These are phyloP conservation scores for Nemania sp. DNA, from an alignment of 2,329 filamentous ascomycete genomes.

Conservation along the genomic window DNA sequence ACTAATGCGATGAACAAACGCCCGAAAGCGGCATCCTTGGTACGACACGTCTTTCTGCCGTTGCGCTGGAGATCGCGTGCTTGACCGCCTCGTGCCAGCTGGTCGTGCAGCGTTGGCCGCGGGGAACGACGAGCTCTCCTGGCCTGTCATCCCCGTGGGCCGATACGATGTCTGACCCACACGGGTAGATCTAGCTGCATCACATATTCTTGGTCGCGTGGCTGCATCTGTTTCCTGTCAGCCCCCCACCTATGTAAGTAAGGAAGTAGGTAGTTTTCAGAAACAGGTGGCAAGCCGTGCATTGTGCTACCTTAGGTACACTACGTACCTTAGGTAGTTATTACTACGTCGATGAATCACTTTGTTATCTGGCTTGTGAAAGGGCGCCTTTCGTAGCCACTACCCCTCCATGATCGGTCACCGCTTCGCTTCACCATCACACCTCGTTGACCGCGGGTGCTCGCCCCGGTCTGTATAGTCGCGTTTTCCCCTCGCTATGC, in stretches of 20 bases:
- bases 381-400: background rate
- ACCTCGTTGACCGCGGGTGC: slow-evolving; percentile 13
- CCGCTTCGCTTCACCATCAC: slow-evolving; percentile 24
- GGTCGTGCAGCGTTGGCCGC: slow-evolving; percentile 31
- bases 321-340: too few species aligned
- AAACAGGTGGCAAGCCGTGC: background rate
- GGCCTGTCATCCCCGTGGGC: slow-evolving; percentile 23
- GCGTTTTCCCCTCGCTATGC: slow-evolving; percentile 5
- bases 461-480: slow-evolving; percentile 9
- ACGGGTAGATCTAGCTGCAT: slow-evolving; percentile 29
- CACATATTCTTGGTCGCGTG: slow-evolving; percentile 24
- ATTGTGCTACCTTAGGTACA: background rate
- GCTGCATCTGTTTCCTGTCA: slow-evolving; percentile 21
- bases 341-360: background rate
- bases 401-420: slow-evolving; percentile 19
- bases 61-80: slow-evolving; percentile 17
- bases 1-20: slow-evolving; percentile 13
- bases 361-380: too few species aligned
- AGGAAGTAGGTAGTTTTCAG: too few species aligned
- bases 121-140: slow-evolving; percentile 17
- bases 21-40: slow-evolving; percentile 26
- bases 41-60: slow-evolving; percentile 24
- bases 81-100: slow-evolving; percentile 31
- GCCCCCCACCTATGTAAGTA: slow-evolving; percentile 12
- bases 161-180: slow-evolving; percentile 25